Base-by-base conservation (phyloP, 2,329 filamentous ascomycete genomes). In the Cadophora luteo-olivacea region DNA sequence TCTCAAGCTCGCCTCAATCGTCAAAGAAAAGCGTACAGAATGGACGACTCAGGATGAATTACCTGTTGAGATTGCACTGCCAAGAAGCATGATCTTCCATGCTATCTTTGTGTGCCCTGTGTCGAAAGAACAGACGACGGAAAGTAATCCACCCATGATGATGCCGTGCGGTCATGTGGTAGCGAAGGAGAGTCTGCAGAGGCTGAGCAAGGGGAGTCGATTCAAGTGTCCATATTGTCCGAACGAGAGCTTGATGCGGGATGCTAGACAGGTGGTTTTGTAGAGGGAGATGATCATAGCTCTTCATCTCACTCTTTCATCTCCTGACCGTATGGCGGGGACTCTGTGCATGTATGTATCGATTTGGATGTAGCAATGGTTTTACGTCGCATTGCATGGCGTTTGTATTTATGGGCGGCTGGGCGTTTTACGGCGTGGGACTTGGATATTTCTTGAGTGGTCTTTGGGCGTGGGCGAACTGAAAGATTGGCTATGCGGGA, bases 171-270 rank as follows among this genome's bases (percentile, higher is more conserved):
- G 96, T 6, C 96, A 99, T 81, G 95, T 97, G 64, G 90, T 99
- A 69, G 94, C 94, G 22, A 87, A 90, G 72, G 94, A 97, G 76
- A 94, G 91, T 41, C 82, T 99, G 62, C 88, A 91, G 69, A 90
- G 89, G 76, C 84, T 98, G 52, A 90, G 90, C 65, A 97, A 97
- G 81, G 91, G 91, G 0, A 86, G 84, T 52, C 84, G 91, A 69
- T 97, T 97, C 84, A 99, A 99, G 80, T 99, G 96, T 76, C 96
- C 96, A 0, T 99, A 99, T 78, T 99, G 96, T 77, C 96, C 96
- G 0, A 89, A 83, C 36, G 95, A 98, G 80, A 93, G 93, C 57
- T 85, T 90, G 72, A 83, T 92, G 1, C 89, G 88, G 72, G 93
- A 97, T 65, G 93, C 94, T 22, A 76, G 68, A 67, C 69, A 77